Evolutionary conservation across 1,139 yeast species (phyloP).

Genomic region (Candida sp.): DNA sequence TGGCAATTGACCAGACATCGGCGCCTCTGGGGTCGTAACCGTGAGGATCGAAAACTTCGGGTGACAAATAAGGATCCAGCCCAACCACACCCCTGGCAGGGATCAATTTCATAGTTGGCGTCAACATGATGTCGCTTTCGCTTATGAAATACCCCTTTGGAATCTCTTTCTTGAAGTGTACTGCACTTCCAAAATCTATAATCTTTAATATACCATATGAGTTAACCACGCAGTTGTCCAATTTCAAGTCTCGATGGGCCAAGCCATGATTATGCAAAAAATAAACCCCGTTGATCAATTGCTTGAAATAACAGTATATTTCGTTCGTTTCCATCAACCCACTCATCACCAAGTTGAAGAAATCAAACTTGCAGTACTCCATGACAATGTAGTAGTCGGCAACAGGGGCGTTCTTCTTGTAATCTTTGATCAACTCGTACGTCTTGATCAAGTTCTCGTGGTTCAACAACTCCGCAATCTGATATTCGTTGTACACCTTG

Average conservation of each 20-base stretch:
- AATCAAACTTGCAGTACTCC: constrained; percentile 80
- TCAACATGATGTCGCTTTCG: constrained; percentile 21
- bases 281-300: constrained; percentile 61
- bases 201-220: constrained; percentile 64
- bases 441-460: constrained; percentile 72
- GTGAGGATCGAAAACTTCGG: constrained; percentile 62
- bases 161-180: constrained; percentile 53
- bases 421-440: constrained; percentile 57
- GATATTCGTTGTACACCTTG: constrained; percentile 70
- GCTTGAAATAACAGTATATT: constrained; percentile 70
- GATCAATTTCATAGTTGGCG: constrained; percentile 28
- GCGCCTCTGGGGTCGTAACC: constrained; percentile 74
- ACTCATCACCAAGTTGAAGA: constrained; percentile 78
- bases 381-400: constrained; percentile 63
- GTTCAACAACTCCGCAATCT: constrained; percentile 61
- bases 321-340: constrained; percentile 65
- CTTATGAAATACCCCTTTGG: constrained; percentile 29
- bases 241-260: constrained; percentile 77
- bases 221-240: constrained; percentile 79
- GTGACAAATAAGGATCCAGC: constrained; percentile 81
- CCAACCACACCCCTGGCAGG: constrained; percentile 76
- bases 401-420: constrained; percentile 15
- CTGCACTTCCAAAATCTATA: constrained; percentile 82
- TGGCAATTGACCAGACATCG: constrained; percentile 82
- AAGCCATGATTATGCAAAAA: constrained; percentile 70